Evolutionary conservation across 345 rosid species (phyloP).

Genomic region (Zanthoxylum bungeanum): DNA sequence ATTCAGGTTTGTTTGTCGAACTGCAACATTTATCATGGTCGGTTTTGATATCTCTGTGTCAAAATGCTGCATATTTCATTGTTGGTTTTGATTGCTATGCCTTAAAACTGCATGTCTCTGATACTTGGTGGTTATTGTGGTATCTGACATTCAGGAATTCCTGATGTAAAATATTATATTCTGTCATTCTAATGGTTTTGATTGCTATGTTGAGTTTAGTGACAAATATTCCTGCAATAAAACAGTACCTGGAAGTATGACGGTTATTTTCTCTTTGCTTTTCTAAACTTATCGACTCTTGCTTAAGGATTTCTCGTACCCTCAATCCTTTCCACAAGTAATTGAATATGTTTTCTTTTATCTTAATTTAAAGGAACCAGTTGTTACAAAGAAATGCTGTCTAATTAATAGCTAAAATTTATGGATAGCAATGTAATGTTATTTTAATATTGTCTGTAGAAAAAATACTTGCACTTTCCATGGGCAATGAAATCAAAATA

Average conservation of each 20-base stretch:
- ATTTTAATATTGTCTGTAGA: neutral
- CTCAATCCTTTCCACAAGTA: neutral
- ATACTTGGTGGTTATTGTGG: neutral
- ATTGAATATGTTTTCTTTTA: neutral
- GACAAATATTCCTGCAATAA: neutral
- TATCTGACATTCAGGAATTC: neutral
- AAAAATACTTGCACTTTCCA: neutral
- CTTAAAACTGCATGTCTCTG: neutral
- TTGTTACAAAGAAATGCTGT: too few relatives aligned
- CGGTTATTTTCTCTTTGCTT: neutral
- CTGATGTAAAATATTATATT: neutral
- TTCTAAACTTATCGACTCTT: neutral
- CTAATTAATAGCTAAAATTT: neutral
- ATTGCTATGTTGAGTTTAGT: neutral
- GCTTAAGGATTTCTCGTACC: neutral
- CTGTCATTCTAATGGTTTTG: neutral
- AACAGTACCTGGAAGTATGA: neutral
- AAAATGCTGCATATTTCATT: slow-evolving; percentile 7
- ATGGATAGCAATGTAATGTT: neutral
- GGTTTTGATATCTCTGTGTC: neutral
- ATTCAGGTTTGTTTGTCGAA: slow-evolving; percentile 53
- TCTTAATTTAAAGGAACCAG: neutral
- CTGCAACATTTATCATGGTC: neutral
- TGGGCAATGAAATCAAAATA: neutral
- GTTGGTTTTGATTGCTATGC: slow-evolving; percentile 1